Percentiles rank a stretch among this genome's conserved stretches.
Evolutionary conservation across 768 basidiomycete species (phyloP).

Genomic region (Collybiopsis confluens): DNA sequence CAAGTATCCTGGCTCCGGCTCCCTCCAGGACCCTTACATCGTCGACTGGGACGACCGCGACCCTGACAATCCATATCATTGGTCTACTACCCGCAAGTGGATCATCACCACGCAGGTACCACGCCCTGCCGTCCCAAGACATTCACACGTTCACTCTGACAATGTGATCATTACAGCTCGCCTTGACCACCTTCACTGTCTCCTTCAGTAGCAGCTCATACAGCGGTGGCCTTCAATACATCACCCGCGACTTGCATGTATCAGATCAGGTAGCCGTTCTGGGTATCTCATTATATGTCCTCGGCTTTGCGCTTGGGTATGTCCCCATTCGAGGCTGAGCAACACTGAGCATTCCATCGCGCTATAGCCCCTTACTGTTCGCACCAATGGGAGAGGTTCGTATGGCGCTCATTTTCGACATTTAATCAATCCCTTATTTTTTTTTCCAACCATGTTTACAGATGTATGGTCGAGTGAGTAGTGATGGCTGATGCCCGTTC

Average conservation of each 20-base stretch:
- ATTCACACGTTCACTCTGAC: constrained; percentile 11
- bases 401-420: constrained; percentile 12
- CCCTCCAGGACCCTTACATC: constrained; percentile 43
- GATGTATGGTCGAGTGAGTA: constrained; percentile 51
- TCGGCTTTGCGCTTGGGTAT: constrained; percentile 59
- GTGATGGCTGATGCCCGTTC: not conserved
- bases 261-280: constrained; percentile 50
- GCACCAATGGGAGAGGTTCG: constrained; percentile 53
- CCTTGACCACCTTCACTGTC: constrained; percentile 50
- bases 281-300: constrained; percentile 58
- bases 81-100: constrained; percentile 46
- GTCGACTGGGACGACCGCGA: constrained; percentile 52
- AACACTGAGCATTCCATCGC: not conserved
- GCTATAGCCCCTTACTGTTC: constrained; percentile 39
- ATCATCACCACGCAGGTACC: constrained; percentile 36
- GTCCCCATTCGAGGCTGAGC: constrained; percentile 10
- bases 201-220: constrained; percentile 60
- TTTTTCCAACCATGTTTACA: constrained; percentile 15
- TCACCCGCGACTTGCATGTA: constrained; percentile 42
- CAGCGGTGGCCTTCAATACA: constrained; percentile 43
- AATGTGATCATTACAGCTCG: constrained; percentile 28
- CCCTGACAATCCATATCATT: constrained; percentile 54
- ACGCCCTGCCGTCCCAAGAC: constrained; percentile 28
- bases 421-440: not conserved
- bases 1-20: constrained; percentile 43